Base-by-base conservation (phyloP, 208 protist genomes). In the Acanthamoeba sp. region DNA sequence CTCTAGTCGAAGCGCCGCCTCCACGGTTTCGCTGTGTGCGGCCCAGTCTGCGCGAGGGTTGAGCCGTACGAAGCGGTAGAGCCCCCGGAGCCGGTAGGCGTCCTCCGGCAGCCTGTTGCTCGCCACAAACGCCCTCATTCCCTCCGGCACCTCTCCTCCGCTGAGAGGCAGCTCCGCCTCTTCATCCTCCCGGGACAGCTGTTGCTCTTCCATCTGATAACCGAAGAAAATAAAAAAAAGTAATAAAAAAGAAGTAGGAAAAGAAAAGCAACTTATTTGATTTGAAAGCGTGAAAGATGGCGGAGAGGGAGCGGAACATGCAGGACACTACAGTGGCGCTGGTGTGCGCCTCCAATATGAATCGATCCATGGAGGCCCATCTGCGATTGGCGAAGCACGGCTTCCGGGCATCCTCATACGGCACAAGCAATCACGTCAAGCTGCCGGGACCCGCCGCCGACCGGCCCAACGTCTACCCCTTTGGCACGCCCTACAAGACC, bases 321-420 rank as follows among this genome's bases (percentile, higher is more conserved):
- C 84, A 80, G 62, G 50, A 78, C 5, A 78, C 59, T 14, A 59
- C 59, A 9, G 40, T 97, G 40, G 95, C 96, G 52, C 6, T 95
- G 12, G 95, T 97, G 38, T 97, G 96, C 93, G 95, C 95, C n/a
- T 94, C 69, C 6, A 97, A 97, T 91, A 66, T 94, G 52, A 97
- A 97, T 71, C 85, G 96, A 78, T 92, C 64, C 10, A 96, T 97
- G 95, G 73, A 76, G 59, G 92, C 95, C 27, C 96, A 97, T 78
- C 55, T 55, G 40, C 64, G 92, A 5, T 69, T 97, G n/a, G 48
- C 38, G 0, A 87, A 94, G 59, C 57, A 94, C 27, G 95, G 93
- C 12, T 96, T 93, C 57, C 7, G 76, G 12, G 50, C 64, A 0
- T 66, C 27, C 6, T 96, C 95, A 16, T 97, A 94, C 93, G 96